Base-by-base conservation (phyloP, 164 flowering plant species). In the Macadamia tetraphylla region DNA sequence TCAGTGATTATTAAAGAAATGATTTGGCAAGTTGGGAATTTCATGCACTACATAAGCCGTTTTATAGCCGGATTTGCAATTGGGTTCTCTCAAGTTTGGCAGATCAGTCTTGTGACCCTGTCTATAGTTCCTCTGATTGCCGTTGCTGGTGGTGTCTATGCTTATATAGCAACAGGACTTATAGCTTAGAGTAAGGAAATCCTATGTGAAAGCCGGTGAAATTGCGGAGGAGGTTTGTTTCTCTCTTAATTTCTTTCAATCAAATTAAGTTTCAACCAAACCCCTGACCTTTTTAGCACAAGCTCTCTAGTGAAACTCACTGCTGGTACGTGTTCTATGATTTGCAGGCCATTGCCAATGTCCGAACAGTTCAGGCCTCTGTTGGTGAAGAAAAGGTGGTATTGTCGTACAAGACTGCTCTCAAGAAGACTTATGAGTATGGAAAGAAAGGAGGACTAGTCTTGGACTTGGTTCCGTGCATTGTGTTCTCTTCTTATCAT, bases 301-400 rank as follows among this genome's bases (percentile, higher is more conserved):
- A 23, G 23, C 23, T 23, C 23, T 23, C 23, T 23, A 23, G 23
- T 23, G 23, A 23, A 23, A 23, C 23, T 23, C 23, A 23, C 23
- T 23, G 23, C 23, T 23, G 23, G 23, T 23, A 23, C 23, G 23
- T 23, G 23, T 23, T 29, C 56, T 61, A 29, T 18, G 11, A 31
- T 13, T 61, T 23, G 67, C 76, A 92, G 98, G 97, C 87, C 72
- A 85, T 92, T 49, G 99, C 86, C 13, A 92, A 95, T 78, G 88
- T 95, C 1, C 81, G 99, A 70, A 92, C 97, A 1, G 99, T 95
- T 49, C 98, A 92, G 71, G 99, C 99, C 58, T 95, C 92, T 82
- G 88, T 83, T 0, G 99, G 96, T 11, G 99, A 95, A 80, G 98
- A 92, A 29, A 87, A 65, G 65, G 97, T 96, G 0, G 94, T 95